Evolutionary conservation across 2,329 filamentous ascomycete genomes (phyloP), one percentile per base, ranked within the genome.

Genomic region (Colletotrichum sp.): DNA sequence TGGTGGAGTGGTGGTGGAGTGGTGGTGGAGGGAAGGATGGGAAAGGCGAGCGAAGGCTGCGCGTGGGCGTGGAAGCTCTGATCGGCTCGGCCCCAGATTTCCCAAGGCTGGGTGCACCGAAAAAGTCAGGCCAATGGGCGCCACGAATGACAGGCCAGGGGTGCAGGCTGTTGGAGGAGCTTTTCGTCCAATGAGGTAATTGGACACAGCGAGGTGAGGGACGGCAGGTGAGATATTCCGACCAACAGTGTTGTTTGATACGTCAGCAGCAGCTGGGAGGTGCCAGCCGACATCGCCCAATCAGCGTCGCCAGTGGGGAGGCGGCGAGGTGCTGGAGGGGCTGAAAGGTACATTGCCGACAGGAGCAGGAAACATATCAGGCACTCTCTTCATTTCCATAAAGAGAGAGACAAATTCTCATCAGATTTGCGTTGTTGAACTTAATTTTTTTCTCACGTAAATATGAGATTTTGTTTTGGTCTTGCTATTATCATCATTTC

Each of bases 61-160:
- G 71, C 59, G 65, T 76, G 65, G 57, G 71, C 34, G 28, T 39
- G n/a, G 68, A 34, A 71, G 75, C 73, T 76, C 73, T 73, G 62
- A 71, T 75, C 75, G 75, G 70, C 70, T 73, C 73, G 73, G 74
- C 74, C 70, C 74, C 74, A 76, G 74, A 76, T 76, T 74, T 74
- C 74, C 74, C 74, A 76, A 76, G 74, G 74, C 74, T 76, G 74
- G 69, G 74, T 69, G 55, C 59, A 60, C 28, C 5, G 34, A 13
- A 69, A 52, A 30, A 21, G n/a, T 28, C 26, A 64, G 36, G 57
- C 73, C 73, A 71, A 73, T 76, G 39, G 26, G 52, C 52, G 21
- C 21, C 15, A 28, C 15, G n/a, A 15, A 69, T 26, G 16, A 36
- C 65, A 34, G 28, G 49, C 70, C 71, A 55, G 71, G 73, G 59